phyloP scores from a whole-genome alignment of 2,329 filamentous ascomycete genomes.

The Waltergamsia citrina region DNA sequence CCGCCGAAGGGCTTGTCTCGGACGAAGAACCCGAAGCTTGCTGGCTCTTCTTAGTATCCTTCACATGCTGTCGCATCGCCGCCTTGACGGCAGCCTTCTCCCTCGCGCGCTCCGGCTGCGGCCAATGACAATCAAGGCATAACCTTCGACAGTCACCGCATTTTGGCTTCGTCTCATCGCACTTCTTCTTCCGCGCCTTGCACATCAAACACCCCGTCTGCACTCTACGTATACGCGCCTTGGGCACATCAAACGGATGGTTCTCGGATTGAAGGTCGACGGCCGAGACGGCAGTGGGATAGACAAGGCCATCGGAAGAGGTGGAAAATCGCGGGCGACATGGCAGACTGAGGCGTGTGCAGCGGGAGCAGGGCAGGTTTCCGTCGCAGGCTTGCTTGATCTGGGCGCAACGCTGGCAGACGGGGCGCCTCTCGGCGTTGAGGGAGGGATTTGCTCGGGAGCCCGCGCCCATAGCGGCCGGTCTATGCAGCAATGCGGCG shows the following conservation, averaged over 20 bases:
- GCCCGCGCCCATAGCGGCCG: no score
- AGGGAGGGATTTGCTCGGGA: neutral
- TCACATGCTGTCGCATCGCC: neutral
- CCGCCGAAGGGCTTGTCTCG: no score
- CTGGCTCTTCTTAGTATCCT: neutral
- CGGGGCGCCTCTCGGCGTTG: conserved; percentile 5
- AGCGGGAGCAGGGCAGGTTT: conserved; percentile 20
- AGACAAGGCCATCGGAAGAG: neutral
- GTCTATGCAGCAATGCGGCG: no score
- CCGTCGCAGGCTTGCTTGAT: conserved; percentile 26
- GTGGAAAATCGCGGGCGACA: conserved; percentile 16
- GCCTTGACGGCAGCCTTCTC: neutral
- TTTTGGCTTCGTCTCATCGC: conserved; percentile 32
- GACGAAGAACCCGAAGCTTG: no score
- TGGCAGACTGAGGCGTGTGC: conserved; percentile 20
- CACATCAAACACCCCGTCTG: conserved; percentile 33
- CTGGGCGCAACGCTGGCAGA: conserved; percentile 23
- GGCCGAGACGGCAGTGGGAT: no score
- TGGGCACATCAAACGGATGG: conserved; percentile 12
- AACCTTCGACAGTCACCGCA: conserved; percentile 27
- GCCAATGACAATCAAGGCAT: conserved; percentile 22
- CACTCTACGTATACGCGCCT: conserved; percentile 21
- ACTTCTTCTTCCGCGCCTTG: conserved; percentile 36
- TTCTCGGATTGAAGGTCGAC: neutral
- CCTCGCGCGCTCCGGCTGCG: conserved; percentile 7